Percentiles rank a stretch among this genome's conserved stretches.
Conservation (phyloP, 225 moss, liverwort and hornwort species). For the Pleurozium schreberi region DNA sequence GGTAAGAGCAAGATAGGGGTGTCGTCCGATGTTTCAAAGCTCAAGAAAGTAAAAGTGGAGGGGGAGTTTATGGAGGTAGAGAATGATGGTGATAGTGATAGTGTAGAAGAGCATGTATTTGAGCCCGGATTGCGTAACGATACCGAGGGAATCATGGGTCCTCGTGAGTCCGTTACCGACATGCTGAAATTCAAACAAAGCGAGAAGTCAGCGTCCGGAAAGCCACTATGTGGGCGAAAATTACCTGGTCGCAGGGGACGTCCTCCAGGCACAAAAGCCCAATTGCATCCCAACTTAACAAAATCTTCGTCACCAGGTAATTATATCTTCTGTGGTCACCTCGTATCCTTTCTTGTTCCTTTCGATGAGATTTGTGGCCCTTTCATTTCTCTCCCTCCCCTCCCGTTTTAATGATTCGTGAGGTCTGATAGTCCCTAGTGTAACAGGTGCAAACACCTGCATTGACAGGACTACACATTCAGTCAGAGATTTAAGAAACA, state of each 20-base stretch:
- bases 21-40: neutral
- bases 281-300: neutral
- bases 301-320: conserved; percentile 22
- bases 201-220: neutral
- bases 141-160: neutral
- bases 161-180: neutral
- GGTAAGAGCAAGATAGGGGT: neutral
- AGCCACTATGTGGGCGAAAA: neutral
- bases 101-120: conserved; percentile 29
- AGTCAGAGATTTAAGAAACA: neutral
- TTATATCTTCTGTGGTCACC: neutral
- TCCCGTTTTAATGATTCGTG: neutral
- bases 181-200: neutral
- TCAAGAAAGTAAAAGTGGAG: conserved; percentile 7
- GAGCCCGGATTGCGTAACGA: neutral
- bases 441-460: conserved; percentile 1
- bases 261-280: conserved; percentile 11
- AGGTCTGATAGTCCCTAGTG: neutral
- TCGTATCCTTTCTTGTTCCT: neutral
- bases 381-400: too few species aligned
- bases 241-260: conserved; percentile 33
- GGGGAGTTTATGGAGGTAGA: neutral
- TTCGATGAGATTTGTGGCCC: neutral
- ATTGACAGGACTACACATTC: neutral
- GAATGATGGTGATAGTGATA: conserved; percentile 20